phyloP scores from a whole-genome alignment of 1,284 basidiomycete genomes.

The Schizophyllum commune region DNA sequence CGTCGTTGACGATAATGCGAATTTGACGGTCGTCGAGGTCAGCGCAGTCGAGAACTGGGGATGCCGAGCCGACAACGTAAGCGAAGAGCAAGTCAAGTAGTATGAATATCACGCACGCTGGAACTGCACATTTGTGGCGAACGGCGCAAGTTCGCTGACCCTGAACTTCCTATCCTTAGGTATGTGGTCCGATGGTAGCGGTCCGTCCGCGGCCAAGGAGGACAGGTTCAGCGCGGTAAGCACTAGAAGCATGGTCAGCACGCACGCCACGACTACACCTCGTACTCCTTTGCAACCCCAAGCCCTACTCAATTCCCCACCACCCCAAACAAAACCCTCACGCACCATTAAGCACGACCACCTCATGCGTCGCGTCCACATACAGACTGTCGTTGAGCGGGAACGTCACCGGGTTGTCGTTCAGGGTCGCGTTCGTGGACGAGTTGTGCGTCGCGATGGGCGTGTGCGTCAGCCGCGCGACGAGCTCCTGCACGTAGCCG shows the following conservation, averaged over 20 bases:
- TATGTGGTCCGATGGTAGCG: conserved; percentile 69
- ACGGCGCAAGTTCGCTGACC: conserved; percentile 64
- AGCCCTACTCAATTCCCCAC: neutral
- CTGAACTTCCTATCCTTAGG: conserved; percentile 52
- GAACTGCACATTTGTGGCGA: conserved; percentile 72
- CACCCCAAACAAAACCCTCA: conserved; percentile 5
- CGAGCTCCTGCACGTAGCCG: conserved; percentile 78
- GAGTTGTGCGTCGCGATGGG: conserved; percentile 65
- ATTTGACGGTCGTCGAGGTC: conserved; percentile 53
- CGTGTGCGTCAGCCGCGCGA: conserved; percentile 73
- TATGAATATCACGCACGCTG: conserved; percentile 40
- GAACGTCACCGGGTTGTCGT: conserved; percentile 66
- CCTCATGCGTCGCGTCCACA: conserved; percentile 82
- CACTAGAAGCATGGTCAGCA: conserved; percentile 26
- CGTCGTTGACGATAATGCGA: conserved; percentile 82
- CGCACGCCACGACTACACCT: neutral
- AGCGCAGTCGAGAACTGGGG: conserved; percentile 48
- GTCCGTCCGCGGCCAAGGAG: conserved; percentile 57
- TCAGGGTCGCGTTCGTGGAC: conserved; percentile 74
- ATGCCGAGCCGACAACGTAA: neutral
- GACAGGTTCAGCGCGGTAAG: conserved; percentile 72
- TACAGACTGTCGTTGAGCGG: conserved; percentile 77
- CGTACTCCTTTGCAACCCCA: conserved; percentile 1
- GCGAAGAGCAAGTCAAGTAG: conserved; percentile 1
- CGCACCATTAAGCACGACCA: conserved; percentile 74